Evolutionary conservation across 2,329 filamentous ascomycete genomes (phyloP).

Genomic region (Hortaea werneckii): DNA sequence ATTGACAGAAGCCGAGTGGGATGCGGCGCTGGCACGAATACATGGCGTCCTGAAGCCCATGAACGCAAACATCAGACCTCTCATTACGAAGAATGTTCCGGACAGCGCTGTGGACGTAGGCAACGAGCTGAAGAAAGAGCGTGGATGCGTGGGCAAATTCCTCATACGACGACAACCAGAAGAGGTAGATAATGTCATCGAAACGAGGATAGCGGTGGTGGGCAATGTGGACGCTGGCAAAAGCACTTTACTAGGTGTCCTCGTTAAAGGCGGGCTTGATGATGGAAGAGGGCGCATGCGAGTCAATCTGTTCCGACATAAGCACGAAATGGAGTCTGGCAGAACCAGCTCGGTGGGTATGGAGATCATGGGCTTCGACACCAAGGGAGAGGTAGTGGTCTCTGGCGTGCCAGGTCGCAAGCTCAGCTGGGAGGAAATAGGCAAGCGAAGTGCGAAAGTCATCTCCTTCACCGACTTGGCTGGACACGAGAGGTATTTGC

Average conservation of each 20-base stretch:
- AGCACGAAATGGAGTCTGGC: constrained; percentile 93
- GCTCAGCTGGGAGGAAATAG: constrained; percentile 96
- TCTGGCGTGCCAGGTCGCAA: constrained; percentile 75
- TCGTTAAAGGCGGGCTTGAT: constrained; percentile 91
- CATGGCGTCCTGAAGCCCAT: constrained; percentile 52
- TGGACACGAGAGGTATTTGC: constrained; percentile 87
- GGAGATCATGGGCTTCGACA: constrained; percentile 98
- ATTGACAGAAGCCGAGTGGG: constrained; percentile 66
- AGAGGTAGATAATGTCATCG: constrained; percentile 77
- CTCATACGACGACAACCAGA: constrained; percentile 66
- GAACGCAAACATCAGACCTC: constrained; percentile 65
- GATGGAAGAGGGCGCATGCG: constrained; percentile 89
- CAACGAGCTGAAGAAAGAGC: constrained; percentile 53
- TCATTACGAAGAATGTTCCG: constrained; percentile 77
- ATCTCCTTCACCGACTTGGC: constrained; percentile 94
- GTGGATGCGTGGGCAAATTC: constrained; percentile 72
- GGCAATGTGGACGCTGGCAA: constrained; percentile 97
- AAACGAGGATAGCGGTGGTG: constrained; percentile 92
- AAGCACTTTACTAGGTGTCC: constrained; percentile 86
- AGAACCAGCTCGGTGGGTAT: constrained; percentile 93
- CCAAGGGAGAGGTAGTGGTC: constrained; percentile 67
- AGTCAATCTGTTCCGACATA: constrained; percentile 93
- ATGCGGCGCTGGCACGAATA: constrained; percentile 57
- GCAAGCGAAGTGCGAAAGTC: constrained; percentile 85
- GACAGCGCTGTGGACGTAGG: constrained; percentile 65